phyloP scores from a whole-genome alignment of 2,329 filamentous ascomycete genomes.

The Aspergillus floridensis region DNA sequence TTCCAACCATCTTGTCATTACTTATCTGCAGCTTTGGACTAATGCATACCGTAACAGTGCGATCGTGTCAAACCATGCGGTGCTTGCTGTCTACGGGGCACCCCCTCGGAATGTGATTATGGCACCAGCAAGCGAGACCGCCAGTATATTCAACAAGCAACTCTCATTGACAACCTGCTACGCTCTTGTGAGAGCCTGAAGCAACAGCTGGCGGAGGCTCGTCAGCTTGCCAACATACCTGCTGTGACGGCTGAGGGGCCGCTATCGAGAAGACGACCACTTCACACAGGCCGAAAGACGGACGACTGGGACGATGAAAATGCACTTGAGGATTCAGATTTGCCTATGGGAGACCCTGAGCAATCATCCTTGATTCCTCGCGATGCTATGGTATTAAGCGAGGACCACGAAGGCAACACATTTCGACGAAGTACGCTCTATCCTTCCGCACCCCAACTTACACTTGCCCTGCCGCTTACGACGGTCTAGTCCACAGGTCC shows the following conservation, averaged over 20 bases:
- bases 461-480: neutral
- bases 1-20: neutral
- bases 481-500: conserved; percentile 1
- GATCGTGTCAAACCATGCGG: conserved; percentile 33
- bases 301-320: conserved; percentile 5
- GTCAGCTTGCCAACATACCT: conserved; percentile 16
- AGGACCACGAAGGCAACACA: neutral
- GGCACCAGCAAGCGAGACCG: conserved; percentile 30
- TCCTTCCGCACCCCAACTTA: neutral
- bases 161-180: conserved; percentile 27
- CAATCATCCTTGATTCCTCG: neutral
- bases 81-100: conserved; percentile 30
- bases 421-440: conserved; percentile 4
- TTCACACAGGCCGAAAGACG: neutral
- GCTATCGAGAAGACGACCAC: neutral
- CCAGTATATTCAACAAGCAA: conserved; percentile 30
- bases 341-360: neutral
- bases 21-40: neutral
- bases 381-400: neutral
- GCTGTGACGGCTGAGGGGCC: conserved; percentile 16
- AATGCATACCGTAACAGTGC: conserved; percentile 18
- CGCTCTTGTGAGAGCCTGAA: conserved; percentile 21
- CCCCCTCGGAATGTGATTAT: conserved; percentile 32
- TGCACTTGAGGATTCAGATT: neutral
- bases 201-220: conserved; percentile 20